Evolutionary conservation across 2,329 filamentous ascomycete species (phyloP).

Genomic region (Sclerotinia trifoliorum): DNA sequence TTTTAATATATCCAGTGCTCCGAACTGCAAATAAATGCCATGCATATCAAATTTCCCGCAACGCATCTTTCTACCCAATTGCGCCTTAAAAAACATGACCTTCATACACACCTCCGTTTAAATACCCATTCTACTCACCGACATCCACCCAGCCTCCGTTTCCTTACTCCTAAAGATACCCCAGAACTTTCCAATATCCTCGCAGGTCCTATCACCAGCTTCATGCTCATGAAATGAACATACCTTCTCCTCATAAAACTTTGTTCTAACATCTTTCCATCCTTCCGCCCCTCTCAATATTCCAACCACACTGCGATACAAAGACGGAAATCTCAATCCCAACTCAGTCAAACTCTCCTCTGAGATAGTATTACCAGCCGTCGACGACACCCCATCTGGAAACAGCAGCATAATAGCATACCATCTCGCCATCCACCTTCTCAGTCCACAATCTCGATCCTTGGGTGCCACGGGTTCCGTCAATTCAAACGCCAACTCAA

Average conservation of each 20-base stretch:
- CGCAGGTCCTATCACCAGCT: background rate
- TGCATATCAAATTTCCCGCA: background rate
- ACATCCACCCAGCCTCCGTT: conserved; percentile 7
- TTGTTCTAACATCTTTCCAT: conserved; percentile 7
- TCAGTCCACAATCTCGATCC: conserved; percentile 3
- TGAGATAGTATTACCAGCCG: background rate
- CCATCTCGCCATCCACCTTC: conserved; percentile 14
- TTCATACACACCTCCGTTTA: background rate
- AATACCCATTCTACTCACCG: background rate
- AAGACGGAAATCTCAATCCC: background rate
- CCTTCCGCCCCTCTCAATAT: conserved; percentile 7
- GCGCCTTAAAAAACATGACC: background rate
- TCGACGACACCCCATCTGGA: background rate
- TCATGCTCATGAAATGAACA: conserved; percentile 14
- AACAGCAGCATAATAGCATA: conserved; percentile 15
- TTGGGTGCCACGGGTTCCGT: background rate
- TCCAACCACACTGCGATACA: conserved; percentile 1
- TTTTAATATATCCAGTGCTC: background rate
- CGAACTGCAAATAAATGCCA: background rate
- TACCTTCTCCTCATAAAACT: conserved; percentile 12
- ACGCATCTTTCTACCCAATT: background rate
- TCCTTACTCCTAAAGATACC: conserved; percentile 11
- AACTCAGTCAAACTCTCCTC: conserved; percentile 1
- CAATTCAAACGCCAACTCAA: conserved; percentile 12
- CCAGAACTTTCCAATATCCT: conserved; percentile 18